Conservation (phyloP, 2,329 filamentous ascomycete genomes). For the Exophiala spinifera region DNA sequence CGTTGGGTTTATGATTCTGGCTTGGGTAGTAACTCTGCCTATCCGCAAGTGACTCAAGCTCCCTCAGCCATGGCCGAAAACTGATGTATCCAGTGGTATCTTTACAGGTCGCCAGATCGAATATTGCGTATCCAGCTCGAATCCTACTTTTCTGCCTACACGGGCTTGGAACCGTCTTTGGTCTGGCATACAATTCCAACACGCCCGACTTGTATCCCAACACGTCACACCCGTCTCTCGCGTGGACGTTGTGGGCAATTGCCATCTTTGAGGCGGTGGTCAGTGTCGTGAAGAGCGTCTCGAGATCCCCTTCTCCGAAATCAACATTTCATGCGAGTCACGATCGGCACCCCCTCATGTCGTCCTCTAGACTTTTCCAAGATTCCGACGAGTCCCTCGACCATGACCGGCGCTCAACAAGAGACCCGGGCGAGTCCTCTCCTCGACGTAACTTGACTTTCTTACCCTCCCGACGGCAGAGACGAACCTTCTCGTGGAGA, state of each 20-base stretch:
- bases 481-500: too few relatives aligned
- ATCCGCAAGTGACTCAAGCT: neutral
- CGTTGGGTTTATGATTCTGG: constrained; percentile 6
- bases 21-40: constrained; percentile 5
- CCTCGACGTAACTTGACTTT: too few relatives aligned
- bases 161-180: constrained; percentile 6
- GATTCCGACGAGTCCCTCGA: constrained; percentile 1
- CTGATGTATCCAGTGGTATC: neutral
- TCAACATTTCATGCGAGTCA: neutral
- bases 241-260: constrained; percentile 6
- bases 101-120: neutral
- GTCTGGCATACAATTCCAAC: constrained; percentile 8
- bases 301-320: neutral
- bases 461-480: too few relatives aligned
- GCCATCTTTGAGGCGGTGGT: neutral
- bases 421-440: too few relatives aligned
- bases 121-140: neutral
- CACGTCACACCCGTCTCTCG: constrained; percentile 5
- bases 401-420: too few relatives aligned
- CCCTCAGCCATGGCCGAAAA: neutral
- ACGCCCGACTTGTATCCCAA: constrained; percentile 13
- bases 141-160: constrained; percentile 7
- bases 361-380: neutral
- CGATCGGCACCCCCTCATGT: constrained; percentile 6
- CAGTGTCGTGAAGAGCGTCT: constrained; percentile 3